Conservation (phyloP, 2,329 filamentous ascomycete genomes). For the Zopfia rhizophila region DNA sequence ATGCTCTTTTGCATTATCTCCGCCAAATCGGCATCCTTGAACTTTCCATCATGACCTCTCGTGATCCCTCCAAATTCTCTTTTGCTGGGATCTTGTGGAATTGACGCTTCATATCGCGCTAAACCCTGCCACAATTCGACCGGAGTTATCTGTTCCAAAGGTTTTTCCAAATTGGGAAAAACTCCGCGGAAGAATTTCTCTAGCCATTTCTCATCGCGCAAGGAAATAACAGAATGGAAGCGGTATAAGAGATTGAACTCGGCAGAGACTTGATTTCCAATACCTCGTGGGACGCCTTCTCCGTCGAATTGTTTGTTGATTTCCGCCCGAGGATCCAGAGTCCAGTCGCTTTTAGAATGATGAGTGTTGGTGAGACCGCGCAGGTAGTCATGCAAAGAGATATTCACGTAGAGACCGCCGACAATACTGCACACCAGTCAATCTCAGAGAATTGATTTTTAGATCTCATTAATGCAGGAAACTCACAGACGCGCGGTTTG, state of each 20-base stretch:
- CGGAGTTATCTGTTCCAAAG: too few species aligned
- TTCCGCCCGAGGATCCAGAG: constrained; percentile 55
- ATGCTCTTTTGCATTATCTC: constrained; percentile 58
- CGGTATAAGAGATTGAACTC: constrained; percentile 67
- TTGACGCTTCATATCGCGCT: too few species aligned
- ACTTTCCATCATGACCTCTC: constrained; percentile 54
- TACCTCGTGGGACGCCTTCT: constrained; percentile 52
- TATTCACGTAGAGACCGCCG: constrained; percentile 47
- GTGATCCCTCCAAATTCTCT: constrained; percentile 53
- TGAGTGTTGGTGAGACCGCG: constrained; percentile 49
- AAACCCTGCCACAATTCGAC: too few species aligned
- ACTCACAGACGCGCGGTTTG: constrained; percentile 45
- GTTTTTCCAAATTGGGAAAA: too few species aligned
- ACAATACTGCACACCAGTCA: constrained; percentile 30
- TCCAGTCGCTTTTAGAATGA: constrained; percentile 55
- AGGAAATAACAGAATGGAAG: constrained; percentile 59
- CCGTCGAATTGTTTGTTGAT: constrained; percentile 30
- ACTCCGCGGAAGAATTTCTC: constrained; percentile 59
- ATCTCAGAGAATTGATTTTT: too few species aligned
- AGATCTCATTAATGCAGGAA: background rate
- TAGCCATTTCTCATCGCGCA: constrained; percentile 59
- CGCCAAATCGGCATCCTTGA: constrained; percentile 58
- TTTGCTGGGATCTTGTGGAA: constrained; percentile 61
- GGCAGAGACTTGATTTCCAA: constrained; percentile 62
- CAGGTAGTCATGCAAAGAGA: constrained; percentile 54